phyloP scores from a whole-genome alignment of 2,329 filamentous ascomycete genomes.

The Endothia cerciana region DNA sequence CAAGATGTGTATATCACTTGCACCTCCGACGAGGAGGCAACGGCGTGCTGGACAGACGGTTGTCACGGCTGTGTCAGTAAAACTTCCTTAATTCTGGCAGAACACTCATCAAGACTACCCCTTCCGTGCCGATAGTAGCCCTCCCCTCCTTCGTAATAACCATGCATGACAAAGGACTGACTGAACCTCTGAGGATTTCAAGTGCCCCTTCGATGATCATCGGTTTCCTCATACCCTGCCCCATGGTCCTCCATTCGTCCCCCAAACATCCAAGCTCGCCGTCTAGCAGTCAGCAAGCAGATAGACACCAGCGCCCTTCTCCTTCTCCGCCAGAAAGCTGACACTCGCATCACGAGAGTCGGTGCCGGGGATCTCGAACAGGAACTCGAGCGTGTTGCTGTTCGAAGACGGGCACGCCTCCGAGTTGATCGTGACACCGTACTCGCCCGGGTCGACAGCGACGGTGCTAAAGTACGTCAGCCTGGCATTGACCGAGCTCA shows the following conservation, averaged over 20 bases:
- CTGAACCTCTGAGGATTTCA: not conserved
- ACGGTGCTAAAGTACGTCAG: constrained; percentile 27
- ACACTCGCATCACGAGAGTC: constrained; percentile 28
- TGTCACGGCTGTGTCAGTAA: not conserved
- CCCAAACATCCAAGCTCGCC: not conserved
- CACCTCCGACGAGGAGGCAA: not conserved
- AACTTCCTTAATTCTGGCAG: not conserved
- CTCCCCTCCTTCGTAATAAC: not conserved
- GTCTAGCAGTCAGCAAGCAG: constrained; percentile 26
- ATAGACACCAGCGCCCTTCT: constrained; percentile 26
- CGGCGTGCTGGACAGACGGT: not conserved
- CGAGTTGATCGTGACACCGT: constrained; percentile 28
- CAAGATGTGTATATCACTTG: too few species aligned
- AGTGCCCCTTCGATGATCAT: not conserved
- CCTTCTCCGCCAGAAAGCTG: constrained; percentile 19
- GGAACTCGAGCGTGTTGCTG: constrained; percentile 17
- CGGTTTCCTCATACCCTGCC: not conserved
- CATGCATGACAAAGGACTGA: not conserved
- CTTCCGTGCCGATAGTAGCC: not conserved
- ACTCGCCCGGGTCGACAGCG: constrained; percentile 26
- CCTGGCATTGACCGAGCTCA: not conserved
- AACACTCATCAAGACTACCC: not conserved
- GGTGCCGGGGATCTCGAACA: constrained; percentile 28
- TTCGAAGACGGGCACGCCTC: constrained; percentile 20
- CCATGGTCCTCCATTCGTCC: not conserved